Conservation (phyloP, 2,329 filamentous ascomycete species). For the Periconia sp. region DNA sequence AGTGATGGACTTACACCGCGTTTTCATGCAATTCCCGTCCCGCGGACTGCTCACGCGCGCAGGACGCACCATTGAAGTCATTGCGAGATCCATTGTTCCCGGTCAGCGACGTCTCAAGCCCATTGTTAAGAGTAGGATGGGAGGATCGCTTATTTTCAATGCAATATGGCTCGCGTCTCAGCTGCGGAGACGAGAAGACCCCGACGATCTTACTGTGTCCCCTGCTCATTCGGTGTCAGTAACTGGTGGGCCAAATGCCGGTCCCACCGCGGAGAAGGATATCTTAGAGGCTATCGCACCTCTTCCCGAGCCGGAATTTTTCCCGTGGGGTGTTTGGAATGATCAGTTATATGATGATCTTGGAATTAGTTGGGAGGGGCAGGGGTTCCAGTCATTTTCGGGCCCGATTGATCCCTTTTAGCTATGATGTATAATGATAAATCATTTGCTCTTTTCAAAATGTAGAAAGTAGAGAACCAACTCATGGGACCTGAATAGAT, state of each 20-base stretch:
- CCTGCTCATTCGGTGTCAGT: neutral
- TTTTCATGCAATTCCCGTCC: constrained; percentile 7
- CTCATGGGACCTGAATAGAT: too few species aligned
- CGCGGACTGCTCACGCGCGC: constrained; percentile 2
- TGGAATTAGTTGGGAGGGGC: constrained; percentile 1
- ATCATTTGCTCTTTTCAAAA: too few species aligned
- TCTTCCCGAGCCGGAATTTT: neutral
- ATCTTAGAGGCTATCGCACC: neutral
- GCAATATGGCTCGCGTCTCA: constrained; percentile 8
- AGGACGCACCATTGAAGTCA: constrained; percentile 3
- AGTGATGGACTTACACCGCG: constrained; percentile 3
- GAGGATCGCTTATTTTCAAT: constrained; percentile 9
- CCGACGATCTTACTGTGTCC: neutral
- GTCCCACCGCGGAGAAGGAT: too few species aligned
- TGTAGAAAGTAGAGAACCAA: too few species aligned
- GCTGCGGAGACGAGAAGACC: constrained; percentile 2
- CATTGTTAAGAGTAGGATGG: constrained; percentile 9
- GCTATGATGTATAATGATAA: neutral
- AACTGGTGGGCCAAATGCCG: too few species aligned
- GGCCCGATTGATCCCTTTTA: neutral
- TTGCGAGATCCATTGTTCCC: constrained; percentile 10
- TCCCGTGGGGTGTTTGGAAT: constrained; percentile 12
- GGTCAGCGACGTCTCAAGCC: constrained; percentile 5
- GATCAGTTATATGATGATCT: constrained; percentile 9
- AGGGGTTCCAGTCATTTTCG: neutral